A percentile compares a stretch with the other conserved stretches of the same genome.
Conservation (phyloP, 169 alveolate species). For the Plasmodium malariae region DNA sequence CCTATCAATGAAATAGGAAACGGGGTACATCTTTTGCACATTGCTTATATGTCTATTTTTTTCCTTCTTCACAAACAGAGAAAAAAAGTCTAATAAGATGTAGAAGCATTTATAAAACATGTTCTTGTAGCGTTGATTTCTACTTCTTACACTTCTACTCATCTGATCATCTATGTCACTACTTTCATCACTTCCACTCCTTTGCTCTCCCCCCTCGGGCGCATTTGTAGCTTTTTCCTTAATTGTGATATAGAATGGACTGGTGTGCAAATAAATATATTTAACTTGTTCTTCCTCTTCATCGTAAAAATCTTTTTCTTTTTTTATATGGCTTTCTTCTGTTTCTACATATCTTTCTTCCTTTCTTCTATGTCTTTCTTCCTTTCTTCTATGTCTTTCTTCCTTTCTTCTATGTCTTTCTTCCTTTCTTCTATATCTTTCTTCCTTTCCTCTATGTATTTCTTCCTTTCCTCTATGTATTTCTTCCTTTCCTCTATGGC, state of each 20-base stretch:
- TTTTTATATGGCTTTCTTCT: no score
- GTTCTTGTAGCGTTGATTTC: neutral
- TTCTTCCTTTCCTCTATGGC: neutral
- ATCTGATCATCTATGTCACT: neutral
- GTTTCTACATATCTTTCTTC: neutral
- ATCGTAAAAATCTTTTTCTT: no score
- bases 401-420: neutral
- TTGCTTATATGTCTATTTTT: neutral
- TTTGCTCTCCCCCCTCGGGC: neutral
- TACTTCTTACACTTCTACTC: neutral
- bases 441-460: neutral
- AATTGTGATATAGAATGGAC: constrained; percentile 10
- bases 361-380: neutral
- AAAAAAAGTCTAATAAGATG: neutral
- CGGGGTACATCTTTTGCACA: neutral
- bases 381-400: neutral
- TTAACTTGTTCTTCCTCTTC: neutral
- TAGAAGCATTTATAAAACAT: constrained; percentile 1
- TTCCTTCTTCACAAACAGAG: constrained; percentile 1
- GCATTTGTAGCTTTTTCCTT: neutral
- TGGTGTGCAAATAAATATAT: constrained; percentile 25
- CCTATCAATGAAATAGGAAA: constrained; percentile 15
- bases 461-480: neutral
- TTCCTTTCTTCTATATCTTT: neutral
- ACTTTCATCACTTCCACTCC: no score